Conservation (phyloP, 129 eudicot species). For the Solidago caesia region DNA sequence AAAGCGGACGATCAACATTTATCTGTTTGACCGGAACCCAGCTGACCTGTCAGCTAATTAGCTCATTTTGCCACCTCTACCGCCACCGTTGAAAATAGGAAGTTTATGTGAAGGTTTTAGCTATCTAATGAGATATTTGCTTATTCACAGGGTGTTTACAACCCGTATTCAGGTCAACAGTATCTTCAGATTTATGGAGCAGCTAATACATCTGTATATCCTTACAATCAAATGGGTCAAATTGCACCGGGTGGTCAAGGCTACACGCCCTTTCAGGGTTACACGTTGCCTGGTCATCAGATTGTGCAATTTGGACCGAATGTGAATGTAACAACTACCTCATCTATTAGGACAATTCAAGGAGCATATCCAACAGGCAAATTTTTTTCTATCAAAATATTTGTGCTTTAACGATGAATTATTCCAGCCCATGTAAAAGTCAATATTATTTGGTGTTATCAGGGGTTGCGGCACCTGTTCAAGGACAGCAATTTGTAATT, state of each 20-base stretch:
- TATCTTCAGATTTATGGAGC: conserved; percentile 81
- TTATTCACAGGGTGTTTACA: conserved; percentile 66
- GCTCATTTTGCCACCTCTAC: conserved; percentile 1
- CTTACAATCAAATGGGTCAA: conserved; percentile 78
- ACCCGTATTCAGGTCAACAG: conserved; percentile 77
- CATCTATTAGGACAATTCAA: conserved; percentile 72
- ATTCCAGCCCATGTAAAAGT: conserved; percentile 5
- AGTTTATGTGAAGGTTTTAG: neutral
- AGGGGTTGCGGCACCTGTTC: conserved; percentile 71
- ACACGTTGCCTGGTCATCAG: conserved; percentile 74
- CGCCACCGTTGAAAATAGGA: neutral
- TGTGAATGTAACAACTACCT: conserved; percentile 59
- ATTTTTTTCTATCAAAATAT: conserved; percentile 17
- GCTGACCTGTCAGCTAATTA: neutral
- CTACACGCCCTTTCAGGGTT: conserved; percentile 63
- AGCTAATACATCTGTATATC: conserved; percentile 62
- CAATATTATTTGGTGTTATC: conserved; percentile 29
- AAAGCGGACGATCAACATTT: neutral
- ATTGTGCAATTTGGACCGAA: conserved; percentile 64
- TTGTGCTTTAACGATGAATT: conserved; percentile 3
- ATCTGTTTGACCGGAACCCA: neutral
- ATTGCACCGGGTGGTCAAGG: conserved; percentile 56
- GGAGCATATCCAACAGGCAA: conserved; percentile 66
- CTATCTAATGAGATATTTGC: conserved; percentile 5
- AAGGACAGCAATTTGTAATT: conserved; percentile 68